Evolutionary conservation across 2,329 filamentous ascomycete species (phyloP), one percentile per base, ranked within the genome.

Genomic region (Apiospora rasikravindrae): DNA sequence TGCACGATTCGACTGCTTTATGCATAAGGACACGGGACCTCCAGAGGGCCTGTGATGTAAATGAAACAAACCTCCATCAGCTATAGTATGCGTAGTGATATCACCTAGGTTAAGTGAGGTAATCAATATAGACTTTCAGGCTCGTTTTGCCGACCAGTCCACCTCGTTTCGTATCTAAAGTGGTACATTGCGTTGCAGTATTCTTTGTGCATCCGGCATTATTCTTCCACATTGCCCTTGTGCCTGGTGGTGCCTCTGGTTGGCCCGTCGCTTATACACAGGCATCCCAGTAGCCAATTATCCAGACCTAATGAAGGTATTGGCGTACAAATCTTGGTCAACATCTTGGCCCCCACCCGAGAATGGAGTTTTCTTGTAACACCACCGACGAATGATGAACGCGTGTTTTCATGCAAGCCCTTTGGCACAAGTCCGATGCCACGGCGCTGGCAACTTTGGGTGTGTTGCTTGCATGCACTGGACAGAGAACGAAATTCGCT

Each of bases 401-500:
- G 44, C 26, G 67, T 69, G 44, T 37, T 69, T 69, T 49, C 67
- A 69, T 69, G 67, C 67, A 69, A 49, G 67, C 67, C 47, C 67
- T 69, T 49, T 49, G 67, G 19, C 67, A 45, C 67, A 37, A 40
- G 57, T 40, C 57, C 57, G 57, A 64, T 64, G 29, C 57, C 57
- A 64, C 57, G 57, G 57, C 22, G 33, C 57, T 64, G 57, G 57
- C 33, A 40, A 37, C 33, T 61, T 61, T 61, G 53, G 53, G 53
- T 61, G 53, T 37, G 29, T 61, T 61, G 53, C 53, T 61, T 61
- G 53, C 53, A 61, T 37, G 29, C 26, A 57, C 29, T 61, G 53
- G 29, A 64, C 57, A 40, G 45, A 40, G 45, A 40, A 24, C 33
- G 33, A n/a, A 40, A 64, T 64, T 64, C 33, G 40, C 57, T 64